Conservation (phyloP, 2,329 filamentous ascomycete genomes). For the Ilyonectria sp. region DNA sequence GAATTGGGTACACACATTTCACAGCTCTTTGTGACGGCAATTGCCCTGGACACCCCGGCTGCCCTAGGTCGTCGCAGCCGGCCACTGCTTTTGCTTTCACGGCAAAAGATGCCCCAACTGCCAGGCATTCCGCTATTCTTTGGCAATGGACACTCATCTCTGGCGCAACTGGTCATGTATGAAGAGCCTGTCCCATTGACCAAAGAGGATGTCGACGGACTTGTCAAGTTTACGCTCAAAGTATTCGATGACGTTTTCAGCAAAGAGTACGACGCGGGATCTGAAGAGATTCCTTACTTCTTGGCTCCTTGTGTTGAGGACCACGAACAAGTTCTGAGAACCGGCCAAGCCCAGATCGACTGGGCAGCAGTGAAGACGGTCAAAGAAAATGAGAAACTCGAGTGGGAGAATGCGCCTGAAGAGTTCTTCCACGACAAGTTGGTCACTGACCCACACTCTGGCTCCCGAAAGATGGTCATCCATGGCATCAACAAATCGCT, state of each 20-base stretch:
- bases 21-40: slow-evolving; percentile 72
- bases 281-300: slow-evolving; percentile 84
- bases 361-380: slow-evolving; percentile 70
- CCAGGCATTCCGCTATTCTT: slow-evolving; percentile 82
- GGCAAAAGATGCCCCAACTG: slow-evolving; percentile 74
- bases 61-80: slow-evolving; percentile 72
- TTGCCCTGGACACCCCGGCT: slow-evolving; percentile 71
- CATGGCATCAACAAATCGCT: slow-evolving; percentile 69
- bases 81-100: slow-evolving; percentile 80
- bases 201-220: slow-evolving; percentile 60
- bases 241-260: slow-evolving; percentile 91
- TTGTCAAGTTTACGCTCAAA: slow-evolving; percentile 82
- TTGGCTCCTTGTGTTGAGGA: slow-evolving; percentile 71
- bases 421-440: slow-evolving; percentile 69
- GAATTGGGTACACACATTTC: slow-evolving; percentile 52
- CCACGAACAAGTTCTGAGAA: slow-evolving; percentile 40
- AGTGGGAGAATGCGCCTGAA: slow-evolving; percentile 61
- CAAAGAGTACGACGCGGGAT: slow-evolving; percentile 80
- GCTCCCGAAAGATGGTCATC: slow-evolving; percentile 74
- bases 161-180: slow-evolving; percentile 67
- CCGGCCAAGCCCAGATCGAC: slow-evolving; percentile 63
- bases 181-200: slow-evolving; percentile 59
- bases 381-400: slow-evolving; percentile 50
- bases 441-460: slow-evolving; percentile 71
- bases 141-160: slow-evolving; percentile 72